These are phyloP conservation scores for Yamadazyma membranifaciens DNA, from an alignment of 1,139 yeast genomes.

Conservation along the genomic window DNA sequence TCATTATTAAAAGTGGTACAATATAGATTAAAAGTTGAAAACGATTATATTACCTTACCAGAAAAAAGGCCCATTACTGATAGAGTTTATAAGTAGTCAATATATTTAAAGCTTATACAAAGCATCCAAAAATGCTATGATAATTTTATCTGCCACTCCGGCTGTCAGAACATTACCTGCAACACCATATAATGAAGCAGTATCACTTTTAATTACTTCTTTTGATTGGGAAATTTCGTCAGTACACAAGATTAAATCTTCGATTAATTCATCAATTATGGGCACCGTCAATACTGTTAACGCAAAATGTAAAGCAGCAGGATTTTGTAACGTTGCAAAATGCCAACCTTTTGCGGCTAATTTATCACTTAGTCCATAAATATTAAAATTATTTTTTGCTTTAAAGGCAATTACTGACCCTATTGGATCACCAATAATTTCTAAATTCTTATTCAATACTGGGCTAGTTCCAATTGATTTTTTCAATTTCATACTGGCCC, in stretches of 20 bases:
- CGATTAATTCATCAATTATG: conserved; percentile 60
- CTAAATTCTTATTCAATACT: conserved; percentile 40
- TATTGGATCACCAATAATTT: conserved; percentile 80
- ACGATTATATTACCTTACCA: conserved; percentile 11
- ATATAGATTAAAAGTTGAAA: conserved; percentile 16
- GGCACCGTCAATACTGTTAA: conserved; percentile 70
- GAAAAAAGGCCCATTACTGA: conserved; percentile 12
- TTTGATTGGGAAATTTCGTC: conserved; percentile 32
- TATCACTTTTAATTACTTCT: conserved; percentile 44
- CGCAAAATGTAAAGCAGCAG: conserved; percentile 90
- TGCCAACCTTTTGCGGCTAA: conserved; percentile 83
- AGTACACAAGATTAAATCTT: conserved; percentile 52
- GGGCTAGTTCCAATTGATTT: conserved; percentile 40
- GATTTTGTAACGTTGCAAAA: conserved; percentile 78
- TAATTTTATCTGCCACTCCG: conserved; percentile 79
- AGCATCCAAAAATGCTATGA: conserved; percentile 78
- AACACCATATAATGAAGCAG: conserved; percentile 91
- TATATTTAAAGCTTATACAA: conserved; percentile 50
- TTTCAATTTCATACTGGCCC: conserved; percentile 60
- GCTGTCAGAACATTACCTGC: conserved; percentile 86
- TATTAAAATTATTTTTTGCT: conserved; percentile 48
- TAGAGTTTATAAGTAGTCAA: conserved; percentile 6
- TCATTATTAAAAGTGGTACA: conserved; percentile 39
- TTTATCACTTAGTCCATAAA: conserved; percentile 74
- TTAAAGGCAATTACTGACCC: conserved; percentile 80